Percentiles rank a stretch among this genome's conserved stretches.
Conservation (phyloP, 257 asterid genomes). For the Thymus quinquecostatus region DNA sequence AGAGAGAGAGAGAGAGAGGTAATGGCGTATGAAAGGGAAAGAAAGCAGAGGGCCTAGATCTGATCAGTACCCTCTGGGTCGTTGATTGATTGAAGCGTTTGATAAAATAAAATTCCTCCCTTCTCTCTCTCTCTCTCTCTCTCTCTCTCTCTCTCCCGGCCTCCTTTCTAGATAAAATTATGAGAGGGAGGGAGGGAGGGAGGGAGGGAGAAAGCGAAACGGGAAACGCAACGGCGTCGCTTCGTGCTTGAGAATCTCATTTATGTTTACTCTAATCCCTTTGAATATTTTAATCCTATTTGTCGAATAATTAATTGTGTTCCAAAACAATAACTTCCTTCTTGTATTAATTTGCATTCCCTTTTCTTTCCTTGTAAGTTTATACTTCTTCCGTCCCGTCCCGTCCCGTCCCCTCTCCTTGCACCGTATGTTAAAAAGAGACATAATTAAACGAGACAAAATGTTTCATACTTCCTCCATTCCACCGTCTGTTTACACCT, state of each 20-base stretch:
- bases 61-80: constrained; percentile 37
- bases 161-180: constrained; percentile 6
- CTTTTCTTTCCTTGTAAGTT: too few species aligned
- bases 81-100: constrained; percentile 43
- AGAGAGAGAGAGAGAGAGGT: constrained; percentile 27
- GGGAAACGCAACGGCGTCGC: constrained; percentile 29
- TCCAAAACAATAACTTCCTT: neutral
- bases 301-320: neutral
- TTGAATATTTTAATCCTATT: too few species aligned
- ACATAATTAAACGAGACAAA: too few species aligned
- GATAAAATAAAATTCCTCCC: constrained; percentile 32
- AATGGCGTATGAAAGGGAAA: constrained; percentile 36
- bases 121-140: neutral
- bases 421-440: too few species aligned
- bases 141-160: neutral
- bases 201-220: neutral
- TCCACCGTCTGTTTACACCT: too few species aligned
- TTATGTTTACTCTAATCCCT: neutral
- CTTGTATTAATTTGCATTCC: too few species aligned
- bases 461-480: too few species aligned
- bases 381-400: too few species aligned
- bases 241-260: neutral
- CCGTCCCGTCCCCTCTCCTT: too few species aligned
- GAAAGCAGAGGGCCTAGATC: constrained; percentile 47
- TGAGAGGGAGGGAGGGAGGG: too few species aligned